Percentiles rank a stretch among this genome's conserved stretches.
Evolutionary conservation across 1,139 yeast genomes (phyloP).

Genomic region (Suhomyces bolitotheri): DNA sequence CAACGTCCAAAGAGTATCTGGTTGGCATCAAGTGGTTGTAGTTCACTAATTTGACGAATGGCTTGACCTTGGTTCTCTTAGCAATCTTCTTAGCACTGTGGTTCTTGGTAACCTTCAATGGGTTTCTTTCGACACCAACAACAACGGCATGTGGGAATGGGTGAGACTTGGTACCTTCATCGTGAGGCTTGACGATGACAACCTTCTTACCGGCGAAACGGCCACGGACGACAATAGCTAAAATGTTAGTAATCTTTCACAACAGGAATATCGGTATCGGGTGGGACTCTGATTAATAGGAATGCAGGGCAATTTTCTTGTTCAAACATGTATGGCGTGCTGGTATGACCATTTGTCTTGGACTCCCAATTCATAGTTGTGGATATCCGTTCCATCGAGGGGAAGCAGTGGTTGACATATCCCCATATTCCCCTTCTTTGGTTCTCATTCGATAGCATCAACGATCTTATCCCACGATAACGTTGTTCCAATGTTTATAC

Average conservation of each 20-base stretch:
- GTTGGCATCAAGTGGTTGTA: slow-evolving; percentile 99
- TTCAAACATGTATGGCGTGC: too few relatives aligned
- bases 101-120: slow-evolving; percentile 94
- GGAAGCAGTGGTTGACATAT: too few relatives aligned
- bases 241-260: slow-evolving; percentile 33
- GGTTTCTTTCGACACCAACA: slow-evolving; percentile 99
- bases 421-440: too few relatives aligned
- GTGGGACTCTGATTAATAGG: too few relatives aligned
- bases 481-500: too few relatives aligned
- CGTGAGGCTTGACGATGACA: slow-evolving; percentile 97
- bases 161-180: slow-evolving; percentile 98
- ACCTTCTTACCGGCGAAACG: slow-evolving; percentile 99
- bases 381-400: too few relatives aligned
- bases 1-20: slow-evolving; percentile 98
- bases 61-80: slow-evolving; percentile 98
- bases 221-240: slow-evolving; percentile 99
- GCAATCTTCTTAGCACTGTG: slow-evolving; percentile 96
- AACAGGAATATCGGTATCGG: neutral
- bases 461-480: too few relatives aligned
- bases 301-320: too few relatives aligned
- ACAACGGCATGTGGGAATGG: slow-evolving; percentile 99
- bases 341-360: neutral
- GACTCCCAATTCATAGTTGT: too few relatives aligned
- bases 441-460: too few relatives aligned
- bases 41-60: slow-evolving; percentile 98